Evolutionary conservation across 768 basidiomycete species (phyloP).

Genomic region (Daedalea quercina): DNA sequence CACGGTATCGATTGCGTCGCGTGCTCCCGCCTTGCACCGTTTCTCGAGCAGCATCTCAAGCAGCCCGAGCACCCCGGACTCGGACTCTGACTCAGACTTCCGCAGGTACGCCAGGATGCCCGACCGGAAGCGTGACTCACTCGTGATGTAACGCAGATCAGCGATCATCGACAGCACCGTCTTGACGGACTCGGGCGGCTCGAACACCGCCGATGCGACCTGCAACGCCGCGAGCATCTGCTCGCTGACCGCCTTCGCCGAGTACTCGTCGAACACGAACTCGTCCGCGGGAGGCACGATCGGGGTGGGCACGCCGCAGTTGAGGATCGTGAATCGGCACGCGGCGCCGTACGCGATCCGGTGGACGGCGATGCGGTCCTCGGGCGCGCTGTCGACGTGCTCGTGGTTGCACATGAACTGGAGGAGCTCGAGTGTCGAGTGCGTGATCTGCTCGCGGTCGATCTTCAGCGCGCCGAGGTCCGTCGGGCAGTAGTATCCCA

Average conservation of each 20-base stretch:
- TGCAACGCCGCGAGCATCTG: background rate
- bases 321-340: background rate
- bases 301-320: background rate
- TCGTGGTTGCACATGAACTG: background rate
- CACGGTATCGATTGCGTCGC: too few species aligned
- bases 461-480: background rate
- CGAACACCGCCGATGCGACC: background rate
- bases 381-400: background rate
- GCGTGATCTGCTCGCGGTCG: background rate
- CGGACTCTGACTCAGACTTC: too few species aligned
- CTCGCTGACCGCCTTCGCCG: background rate
- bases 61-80: too few species aligned
- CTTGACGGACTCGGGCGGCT: background rate
- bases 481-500: background rate
- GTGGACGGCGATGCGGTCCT: background rate
- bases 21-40: too few species aligned
- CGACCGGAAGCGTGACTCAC: too few species aligned
- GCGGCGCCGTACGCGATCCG: background rate
- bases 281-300: background rate
- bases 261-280: background rate
- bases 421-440: background rate
- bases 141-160: too few species aligned
- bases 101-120: too few species aligned
- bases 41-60: too few species aligned
- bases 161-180: background rate